Base-by-base conservation (phyloP, 2,329 filamentous ascomycete species). In the Onygenales sp. region DNA sequence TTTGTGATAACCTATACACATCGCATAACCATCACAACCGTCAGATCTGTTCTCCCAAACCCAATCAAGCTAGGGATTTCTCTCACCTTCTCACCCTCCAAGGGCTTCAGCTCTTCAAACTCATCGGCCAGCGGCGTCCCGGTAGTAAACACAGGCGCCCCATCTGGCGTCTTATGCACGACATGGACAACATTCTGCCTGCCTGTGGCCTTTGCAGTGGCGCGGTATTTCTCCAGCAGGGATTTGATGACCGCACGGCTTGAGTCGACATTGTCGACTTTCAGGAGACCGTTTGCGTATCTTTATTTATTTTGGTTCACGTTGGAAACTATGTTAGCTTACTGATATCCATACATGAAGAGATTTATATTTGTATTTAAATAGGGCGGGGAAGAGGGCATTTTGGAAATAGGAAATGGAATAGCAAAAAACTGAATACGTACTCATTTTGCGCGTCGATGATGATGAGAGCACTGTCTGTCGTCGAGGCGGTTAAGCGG, bases 391-490 rank as follows among this genome's bases (percentile, higher is more conserved):
- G n/a, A 5, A 45, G 21, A 45, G n/a, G 8, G 21, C 3, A 1
- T 31, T 35, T 51, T 17, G 11, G 21, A 31, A 43, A 49, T 48
- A 17, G 43, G 17, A 43, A 21, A 17, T 13, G 21, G 55, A 43
- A 44, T 59, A 14, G 9, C 5, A 35, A 33, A 27, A 39, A 9
- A n/a, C 35, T 3, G 13, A 27, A 8, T 31, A n/a, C 68, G 57
- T 84, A 86, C 68, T 87, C 84, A 63, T 86, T 86, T 62, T 87
- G 84, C 1, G 84, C 84, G 63, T 87, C 83, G 62, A 86, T 82
- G 66, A 87, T 85, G 60, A 87, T 68, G 44, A 87, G 75, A 2
- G 78, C 77, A 57, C 78, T 82, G 68, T 86, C 82, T 43, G 67
- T 65, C 0, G 77, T 70, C 0, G 79, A 78, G 7, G 82, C 82